Evolutionary conservation across 1,284 basidiomycete genomes (phyloP), one percentile per base, ranked within the genome.

Genomic region (Malassezia equina): DNA sequence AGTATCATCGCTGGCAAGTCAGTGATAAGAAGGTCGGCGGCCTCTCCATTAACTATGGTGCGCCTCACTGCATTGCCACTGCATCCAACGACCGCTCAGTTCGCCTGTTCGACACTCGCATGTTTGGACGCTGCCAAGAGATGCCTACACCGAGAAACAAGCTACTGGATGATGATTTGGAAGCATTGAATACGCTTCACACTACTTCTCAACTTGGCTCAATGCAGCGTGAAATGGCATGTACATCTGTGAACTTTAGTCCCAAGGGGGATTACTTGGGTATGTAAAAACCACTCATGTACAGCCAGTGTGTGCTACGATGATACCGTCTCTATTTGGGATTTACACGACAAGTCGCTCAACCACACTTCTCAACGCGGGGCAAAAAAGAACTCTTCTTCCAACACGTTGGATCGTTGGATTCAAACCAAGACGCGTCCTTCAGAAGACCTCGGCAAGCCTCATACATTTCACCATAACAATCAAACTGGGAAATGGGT

Each of bases 401-500:
- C 39, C 24, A 40, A 15, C 17, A 39, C 36, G 4, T 21, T 39
- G 36, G 36, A 39, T 12, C 36, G 7, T 39, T 39, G 36, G 19
- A 19, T 39, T 2, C 12, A 39, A 39, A 39, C 5, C 36, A 39
- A 39, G 15, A 15, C 36, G 40, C 51, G 55, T 34, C 65, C 62
- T 2, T 21, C 61, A 15, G 60, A 71, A 43, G 23, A 65, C 2
- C 61, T 71, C 2, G 52, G 44, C 7, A 39, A 52, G 7, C 63
- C 64, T 0, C 47, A 29, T 5, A 52, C 45, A 11, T 56, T 73
- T 19, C 61, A 64, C 7, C 71, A 73, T 55, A 73, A 73, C 60
- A 73, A 73, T 41, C 67, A 72, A 27, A 73, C 71, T 2, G 71
- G 71, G 19, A 66, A 66, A 43, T 73, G 71, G 71, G 60, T 74